phyloP scores from a whole-genome alignment of 163 green algal species.

The Chlorella variabilis region DNA sequence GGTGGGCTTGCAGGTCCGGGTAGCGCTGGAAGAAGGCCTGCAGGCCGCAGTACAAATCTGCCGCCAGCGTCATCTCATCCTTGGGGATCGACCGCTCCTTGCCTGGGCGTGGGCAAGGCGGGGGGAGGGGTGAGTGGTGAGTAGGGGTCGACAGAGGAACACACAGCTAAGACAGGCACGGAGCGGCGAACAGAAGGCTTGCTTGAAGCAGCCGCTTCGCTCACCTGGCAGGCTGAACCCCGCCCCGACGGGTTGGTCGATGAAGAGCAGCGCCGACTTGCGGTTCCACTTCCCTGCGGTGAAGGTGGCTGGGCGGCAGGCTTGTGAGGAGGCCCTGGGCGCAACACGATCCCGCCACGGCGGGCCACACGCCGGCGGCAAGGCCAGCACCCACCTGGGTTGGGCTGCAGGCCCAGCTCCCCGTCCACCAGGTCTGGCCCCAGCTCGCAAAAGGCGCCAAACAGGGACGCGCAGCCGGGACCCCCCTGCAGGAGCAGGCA shows the following conservation, averaged over 20 bases:
- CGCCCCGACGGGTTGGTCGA: constrained; percentile 70
- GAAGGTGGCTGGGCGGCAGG: not conserved
- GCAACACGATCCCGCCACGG: not conserved
- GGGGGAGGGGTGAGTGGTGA: too few relatives aligned
- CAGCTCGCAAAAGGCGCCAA: constrained; percentile 53
- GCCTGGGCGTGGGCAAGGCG: too few relatives aligned
- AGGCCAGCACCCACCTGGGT: constrained; percentile 27
- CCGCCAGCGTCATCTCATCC: constrained; percentile 65
- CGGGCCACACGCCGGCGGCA: not conserved
- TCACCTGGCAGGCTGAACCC: constrained; percentile 53
- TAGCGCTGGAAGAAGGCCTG: constrained; percentile 56
- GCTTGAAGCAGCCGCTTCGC: too few relatives aligned
- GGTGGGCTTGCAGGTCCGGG: constrained; percentile 43
- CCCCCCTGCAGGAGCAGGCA: constrained; percentile 11
- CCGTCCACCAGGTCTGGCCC: constrained; percentile 40
- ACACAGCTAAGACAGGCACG: too few relatives aligned
- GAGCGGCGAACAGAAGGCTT: too few relatives aligned
- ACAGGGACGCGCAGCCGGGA: constrained; percentile 46
- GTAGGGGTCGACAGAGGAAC: not conserved
- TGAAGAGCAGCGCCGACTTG: constrained; percentile 59
- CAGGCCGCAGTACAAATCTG: constrained; percentile 67
- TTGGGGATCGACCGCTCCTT: constrained; percentile 38
- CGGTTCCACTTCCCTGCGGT: constrained; percentile 53
- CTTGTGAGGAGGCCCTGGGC: not conserved
- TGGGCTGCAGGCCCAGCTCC: constrained; percentile 29